Conservation (phyloP, 257 asterid genomes). For the Solanum arcanum region DNA sequence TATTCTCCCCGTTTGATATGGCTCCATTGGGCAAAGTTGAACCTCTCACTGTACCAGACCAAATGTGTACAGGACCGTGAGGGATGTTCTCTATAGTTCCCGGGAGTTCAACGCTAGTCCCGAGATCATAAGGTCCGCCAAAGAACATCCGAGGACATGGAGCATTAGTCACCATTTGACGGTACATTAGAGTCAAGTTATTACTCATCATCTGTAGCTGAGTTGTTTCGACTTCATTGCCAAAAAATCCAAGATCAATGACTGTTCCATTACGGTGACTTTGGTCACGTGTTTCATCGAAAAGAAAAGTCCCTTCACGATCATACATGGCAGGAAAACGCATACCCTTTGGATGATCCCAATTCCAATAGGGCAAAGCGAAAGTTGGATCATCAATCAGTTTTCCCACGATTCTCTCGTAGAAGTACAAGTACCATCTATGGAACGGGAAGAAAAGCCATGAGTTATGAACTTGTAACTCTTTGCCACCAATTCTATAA, state of each 20-base stretch:
- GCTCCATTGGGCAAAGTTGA: neutral
- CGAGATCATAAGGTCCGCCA: neutral
- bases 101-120: neutral
- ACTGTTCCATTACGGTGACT: neutral
- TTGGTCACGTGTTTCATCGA: constrained; percentile 1
- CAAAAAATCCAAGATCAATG: neutral
- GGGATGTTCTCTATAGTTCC: neutral
- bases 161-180: constrained; percentile 3
- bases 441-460: constrained; percentile 13
- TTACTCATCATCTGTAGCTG: neutral
- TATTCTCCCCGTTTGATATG: neutral
- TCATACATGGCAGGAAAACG: neutral
- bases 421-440: constrained; percentile 16
- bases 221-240: neutral
- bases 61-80: neutral
- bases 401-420: constrained; percentile 1
- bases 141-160: neutral
- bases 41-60: neutral
- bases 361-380: neutral
- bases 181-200: constrained; percentile 1
- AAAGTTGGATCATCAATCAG: constrained; percentile 8
- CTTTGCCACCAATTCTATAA: neutral
- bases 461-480: neutral
- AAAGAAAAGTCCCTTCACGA: neutral
- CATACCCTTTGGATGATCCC: constrained; percentile 9